Percentiles rank a stretch among this genome's conserved stretches.
These are phyloP conservation scores for Botrytis tulipae DNA, from an alignment of 2,329 filamentous ascomycete genomes.

Conservation along the genomic window DNA sequence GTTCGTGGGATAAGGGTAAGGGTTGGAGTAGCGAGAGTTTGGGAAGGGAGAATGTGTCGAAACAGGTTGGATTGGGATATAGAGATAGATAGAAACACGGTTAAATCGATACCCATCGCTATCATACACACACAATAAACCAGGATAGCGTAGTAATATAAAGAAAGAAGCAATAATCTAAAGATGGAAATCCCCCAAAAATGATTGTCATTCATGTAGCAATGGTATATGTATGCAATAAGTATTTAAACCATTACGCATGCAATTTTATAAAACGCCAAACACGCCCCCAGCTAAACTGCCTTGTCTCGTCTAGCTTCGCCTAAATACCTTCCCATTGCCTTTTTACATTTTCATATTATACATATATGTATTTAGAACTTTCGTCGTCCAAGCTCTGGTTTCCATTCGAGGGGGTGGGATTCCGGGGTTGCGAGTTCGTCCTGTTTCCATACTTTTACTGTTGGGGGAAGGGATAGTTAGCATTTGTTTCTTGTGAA, in stretches of 20 bases:
- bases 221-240: background rate
- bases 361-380: conserved; percentile 48
- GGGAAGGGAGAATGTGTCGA: background rate
- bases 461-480: conserved; percentile 40
- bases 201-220: background rate
- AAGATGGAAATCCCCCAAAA: background rate
- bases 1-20: conserved; percentile 28
- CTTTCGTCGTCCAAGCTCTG: conserved; percentile 73
- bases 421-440: conserved; percentile 86
- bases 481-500: conserved; percentile 26
- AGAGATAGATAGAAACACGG: background rate
- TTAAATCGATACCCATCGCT: background rate
- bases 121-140: background rate
- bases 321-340: background rate
- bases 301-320: background rate
- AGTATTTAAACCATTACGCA: background rate
- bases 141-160: too few relatives aligned
- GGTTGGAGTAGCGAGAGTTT: background rate
- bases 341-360: conserved; percentile 1
- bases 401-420: conserved; percentile 91
- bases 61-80: background rate
- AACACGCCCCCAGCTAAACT: background rate
- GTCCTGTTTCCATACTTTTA: conserved; percentile 97
- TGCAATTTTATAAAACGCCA: background rate
- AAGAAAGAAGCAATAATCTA: background rate